Base-by-base conservation (phyloP, 2,329 filamentous ascomycete genomes). In the Rugonectria rugulosa region DNA sequence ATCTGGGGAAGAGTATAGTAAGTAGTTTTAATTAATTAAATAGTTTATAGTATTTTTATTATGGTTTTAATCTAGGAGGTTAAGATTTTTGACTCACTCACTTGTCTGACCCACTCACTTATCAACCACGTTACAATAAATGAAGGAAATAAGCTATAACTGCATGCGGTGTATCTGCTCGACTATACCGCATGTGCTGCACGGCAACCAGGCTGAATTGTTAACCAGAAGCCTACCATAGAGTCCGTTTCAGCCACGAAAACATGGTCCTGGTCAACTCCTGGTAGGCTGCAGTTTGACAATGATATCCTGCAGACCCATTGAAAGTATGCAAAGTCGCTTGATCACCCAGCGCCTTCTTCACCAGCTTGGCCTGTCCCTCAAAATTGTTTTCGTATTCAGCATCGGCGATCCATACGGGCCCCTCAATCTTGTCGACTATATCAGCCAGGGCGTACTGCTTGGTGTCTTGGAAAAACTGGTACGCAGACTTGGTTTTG, bases 241-340 rank as follows among this genome's bases (percentile, higher is more conserved):
- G 24, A 29, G 42, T 52, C 46, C 52, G 48, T 15, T 52, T 45
- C 42, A 60, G 12, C 57, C 57, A 60, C 4, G 46, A 31, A 55
- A 52, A 52, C 11, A 60, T 55, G 14, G 31, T 32, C n/a, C 55
- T 38, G 15, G 34, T 32, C 20, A 60, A 23, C 29, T 60, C 57
- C 14, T 60, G 50, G 4, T 44, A 36, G 11, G 57, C 57, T 10
- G 55, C 57, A 19, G 55, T 48, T 27, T 60, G 57, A 24, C 57
- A 60, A 23, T 60, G 57, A 38, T 48, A 60, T 5, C 57, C 57
- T 42, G 57, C 55, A 27, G 44, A 15, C 5, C 57, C 57, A 6
- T 20, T 61, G 23, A 59, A 61, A 11, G 29, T 17, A 34, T 61
- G 56, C 11, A 53, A 29, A 17, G 55, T 59, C 3, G 42, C 58